phyloP scores from a whole-genome alignment of 148 eudicot genomes.

The Rheum nobile region DNA sequence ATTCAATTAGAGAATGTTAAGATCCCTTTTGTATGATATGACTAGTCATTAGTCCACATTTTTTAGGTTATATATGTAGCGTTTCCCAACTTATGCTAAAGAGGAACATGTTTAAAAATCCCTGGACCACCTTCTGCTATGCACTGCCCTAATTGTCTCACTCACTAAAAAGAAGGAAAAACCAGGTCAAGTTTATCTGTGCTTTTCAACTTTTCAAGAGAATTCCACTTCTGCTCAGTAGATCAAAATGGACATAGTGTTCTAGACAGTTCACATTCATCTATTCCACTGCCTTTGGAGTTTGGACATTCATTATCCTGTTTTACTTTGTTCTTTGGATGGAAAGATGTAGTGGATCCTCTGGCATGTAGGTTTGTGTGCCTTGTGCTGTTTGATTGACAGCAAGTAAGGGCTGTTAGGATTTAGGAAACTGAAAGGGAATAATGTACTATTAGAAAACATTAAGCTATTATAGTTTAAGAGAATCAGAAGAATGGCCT shows the following conservation, averaged over 20 bases:
- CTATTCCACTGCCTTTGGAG: background rate
- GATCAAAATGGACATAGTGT: background rate
- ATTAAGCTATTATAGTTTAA: background rate
- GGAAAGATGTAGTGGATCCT: background rate
- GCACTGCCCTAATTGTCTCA: background rate
- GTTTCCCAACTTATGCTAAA: background rate
- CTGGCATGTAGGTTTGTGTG: background rate
- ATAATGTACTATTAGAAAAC: background rate
- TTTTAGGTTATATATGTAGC: background rate
- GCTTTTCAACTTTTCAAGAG: background rate
- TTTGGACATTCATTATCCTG: background rate
- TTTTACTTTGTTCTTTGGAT: background rate
- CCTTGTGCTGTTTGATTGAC: background rate
- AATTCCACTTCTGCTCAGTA: background rate
- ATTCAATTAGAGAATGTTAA: no score
- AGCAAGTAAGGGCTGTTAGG: background rate
- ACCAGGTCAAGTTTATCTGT: background rate
- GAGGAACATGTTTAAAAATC: background rate
- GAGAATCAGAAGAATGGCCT: no score
- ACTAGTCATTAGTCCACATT: background rate
- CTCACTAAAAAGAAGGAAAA: background rate
- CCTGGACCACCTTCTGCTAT: background rate
- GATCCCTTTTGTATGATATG: background rate
- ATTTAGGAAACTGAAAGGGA: background rate
- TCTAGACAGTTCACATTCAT: background rate